phyloP scores from a whole-genome alignment of 345 rosid species.

The Nasturtium officinale region DNA sequence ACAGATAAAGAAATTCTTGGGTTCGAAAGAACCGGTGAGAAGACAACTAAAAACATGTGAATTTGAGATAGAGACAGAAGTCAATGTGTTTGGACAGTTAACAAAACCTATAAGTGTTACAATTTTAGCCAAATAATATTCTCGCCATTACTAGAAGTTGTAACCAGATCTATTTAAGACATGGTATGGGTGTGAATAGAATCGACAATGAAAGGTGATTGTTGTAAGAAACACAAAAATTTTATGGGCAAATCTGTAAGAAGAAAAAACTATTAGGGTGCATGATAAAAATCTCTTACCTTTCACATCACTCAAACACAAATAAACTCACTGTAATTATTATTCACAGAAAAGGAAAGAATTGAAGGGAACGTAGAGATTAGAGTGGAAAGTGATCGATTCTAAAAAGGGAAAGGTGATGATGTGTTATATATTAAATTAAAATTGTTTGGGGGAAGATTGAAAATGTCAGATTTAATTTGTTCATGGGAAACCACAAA shows the following conservation, averaged over 20 bases:
- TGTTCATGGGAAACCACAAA: slow-evolving; percentile 41
- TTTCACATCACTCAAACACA: slow-evolving; percentile 41
- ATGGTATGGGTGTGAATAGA: slow-evolving; percentile 14
- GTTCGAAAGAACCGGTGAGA: slow-evolving; percentile 23
- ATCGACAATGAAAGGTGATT: slow-evolving; percentile 7
- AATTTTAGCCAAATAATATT: slow-evolving; percentile 32
- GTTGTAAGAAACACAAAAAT: not conserved
- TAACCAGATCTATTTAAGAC: slow-evolving; percentile 15
- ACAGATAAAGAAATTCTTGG: slow-evolving; percentile 31
- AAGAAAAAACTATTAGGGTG: not conserved
- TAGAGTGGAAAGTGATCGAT: slow-evolving; percentile 35
- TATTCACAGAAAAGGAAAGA: slow-evolving; percentile 35
- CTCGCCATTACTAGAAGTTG: slow-evolving; percentile 24
- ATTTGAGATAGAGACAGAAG: slow-evolving; percentile 31
- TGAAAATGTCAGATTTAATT: slow-evolving; percentile 42
- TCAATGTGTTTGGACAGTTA: slow-evolving; percentile 40
- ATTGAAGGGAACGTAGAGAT: slow-evolving; percentile 35
- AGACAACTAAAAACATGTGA: slow-evolving; percentile 37
- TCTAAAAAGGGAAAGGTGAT: slow-evolving; percentile 42
- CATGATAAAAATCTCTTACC: slow-evolving; percentile 22
- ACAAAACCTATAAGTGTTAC: slow-evolving; percentile 19
- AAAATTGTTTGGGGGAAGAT: slow-evolving; percentile 34
- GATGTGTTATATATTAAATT: slow-evolving; percentile 17
- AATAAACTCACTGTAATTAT: slow-evolving; percentile 30
- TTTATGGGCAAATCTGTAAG: slow-evolving; percentile 1